Evolutionary conservation across 768 basidiomycete species (phyloP).

Genomic region (Mycena vulgaris): DNA sequence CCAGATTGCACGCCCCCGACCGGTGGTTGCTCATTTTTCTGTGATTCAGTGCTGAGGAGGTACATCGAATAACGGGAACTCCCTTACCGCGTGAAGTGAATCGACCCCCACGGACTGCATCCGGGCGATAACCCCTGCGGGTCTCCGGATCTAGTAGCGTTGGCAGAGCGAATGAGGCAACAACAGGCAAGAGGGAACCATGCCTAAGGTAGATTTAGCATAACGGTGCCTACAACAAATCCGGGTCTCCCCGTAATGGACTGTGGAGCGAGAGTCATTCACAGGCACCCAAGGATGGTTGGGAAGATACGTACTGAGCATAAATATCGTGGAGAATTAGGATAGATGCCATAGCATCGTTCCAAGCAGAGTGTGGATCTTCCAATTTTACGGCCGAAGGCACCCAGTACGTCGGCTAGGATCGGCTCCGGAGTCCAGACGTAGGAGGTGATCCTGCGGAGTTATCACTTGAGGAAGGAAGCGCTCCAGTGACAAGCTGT

Average conservation of each 20-base stretch:
- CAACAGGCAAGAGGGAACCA: constrained; percentile 24
- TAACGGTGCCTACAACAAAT: neutral
- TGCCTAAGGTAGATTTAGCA: neutral
- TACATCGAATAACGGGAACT: too few relatives aligned
- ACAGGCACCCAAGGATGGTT: neutral
- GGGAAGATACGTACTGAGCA: neutral
- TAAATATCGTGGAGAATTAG: neutral
- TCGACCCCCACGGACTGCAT: neutral
- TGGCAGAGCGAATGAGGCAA: constrained; percentile 23
- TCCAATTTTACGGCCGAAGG: too few relatives aligned
- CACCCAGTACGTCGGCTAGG: too few relatives aligned
- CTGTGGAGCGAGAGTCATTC: neutral
- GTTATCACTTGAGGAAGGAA: too few relatives aligned
- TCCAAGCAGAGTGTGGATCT: too few relatives aligned
- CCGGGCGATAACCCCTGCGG: constrained; percentile 16
- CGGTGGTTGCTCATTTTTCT: too few relatives aligned
- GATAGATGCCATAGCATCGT: neutral
- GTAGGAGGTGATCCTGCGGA: too few relatives aligned
- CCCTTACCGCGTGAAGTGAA: too few relatives aligned
- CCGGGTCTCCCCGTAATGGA: neutral
- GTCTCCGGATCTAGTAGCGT: neutral
- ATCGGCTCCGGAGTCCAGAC: too few relatives aligned
- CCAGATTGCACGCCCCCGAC: too few relatives aligned
- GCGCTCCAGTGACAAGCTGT: too few relatives aligned
- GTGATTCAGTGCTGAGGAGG: too few relatives aligned